A percentile compares a stretch with the other conserved stretches of the same genome.
phyloP scores from a whole-genome alignment of 1,284 basidiomycete genomes.

The Pyrrhoderma noxium region DNA sequence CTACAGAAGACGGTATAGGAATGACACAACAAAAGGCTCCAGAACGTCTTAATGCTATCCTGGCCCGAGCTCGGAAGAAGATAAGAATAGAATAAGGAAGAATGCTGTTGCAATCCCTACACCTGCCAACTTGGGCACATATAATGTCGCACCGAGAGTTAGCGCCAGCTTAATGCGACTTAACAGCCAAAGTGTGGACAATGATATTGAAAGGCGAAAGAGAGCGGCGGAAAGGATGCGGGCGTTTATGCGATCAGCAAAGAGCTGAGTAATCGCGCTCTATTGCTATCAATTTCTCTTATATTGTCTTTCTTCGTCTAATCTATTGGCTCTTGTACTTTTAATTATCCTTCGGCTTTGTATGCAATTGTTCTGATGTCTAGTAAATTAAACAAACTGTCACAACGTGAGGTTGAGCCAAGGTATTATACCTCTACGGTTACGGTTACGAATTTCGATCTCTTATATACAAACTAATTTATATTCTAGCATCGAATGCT shows the following conservation, averaged over 20 bases:
- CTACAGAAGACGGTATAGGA: conserved; percentile 31
- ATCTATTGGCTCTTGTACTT: conserved; percentile 17
- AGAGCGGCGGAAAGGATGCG: conserved; percentile 64
- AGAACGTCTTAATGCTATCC: conserved; percentile 60
- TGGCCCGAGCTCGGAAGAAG: conserved; percentile 62
- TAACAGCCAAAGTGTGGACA: conserved; percentile 51
- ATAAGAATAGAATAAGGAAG: conserved; percentile 60
- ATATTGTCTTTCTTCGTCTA: not conserved
- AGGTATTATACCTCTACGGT: too few species aligned
- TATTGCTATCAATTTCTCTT: too few species aligned
- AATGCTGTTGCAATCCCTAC: conserved; percentile 76
- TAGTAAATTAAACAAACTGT: too few species aligned
- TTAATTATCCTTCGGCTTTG: not conserved
- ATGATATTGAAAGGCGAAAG: conserved; percentile 61
- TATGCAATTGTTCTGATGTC: too few species aligned
- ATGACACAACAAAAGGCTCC: conserved; percentile 26
- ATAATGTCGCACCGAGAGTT: conserved; percentile 63
- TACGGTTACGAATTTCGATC: too few species aligned
- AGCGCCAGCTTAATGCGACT: conserved; percentile 40
- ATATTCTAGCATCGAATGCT: too few species aligned
- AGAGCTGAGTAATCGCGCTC: conserved; percentile 4
- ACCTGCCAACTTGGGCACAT: conserved; percentile 53
- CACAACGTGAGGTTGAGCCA: too few species aligned
- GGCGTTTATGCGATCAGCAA: conserved; percentile 41
- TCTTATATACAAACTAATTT: too few species aligned